These are phyloP conservation scores for Xylaria castorea DNA, from an alignment of 495 filamentous ascomycete genomes.

Conservation along the genomic window DNA sequence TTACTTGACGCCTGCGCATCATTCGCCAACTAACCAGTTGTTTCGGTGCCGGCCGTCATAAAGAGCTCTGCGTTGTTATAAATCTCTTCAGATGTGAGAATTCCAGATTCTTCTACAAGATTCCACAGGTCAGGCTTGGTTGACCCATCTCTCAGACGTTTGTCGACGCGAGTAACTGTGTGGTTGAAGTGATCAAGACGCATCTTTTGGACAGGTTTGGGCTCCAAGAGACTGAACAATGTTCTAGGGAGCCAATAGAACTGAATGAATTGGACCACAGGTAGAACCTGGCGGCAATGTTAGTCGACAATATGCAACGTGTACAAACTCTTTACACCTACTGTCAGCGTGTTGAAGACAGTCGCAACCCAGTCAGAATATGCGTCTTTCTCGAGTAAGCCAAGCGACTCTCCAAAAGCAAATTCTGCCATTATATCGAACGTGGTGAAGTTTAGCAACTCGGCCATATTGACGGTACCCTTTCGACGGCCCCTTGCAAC, in stretches of 20 bases:
- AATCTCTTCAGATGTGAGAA: conserved; percentile 17
- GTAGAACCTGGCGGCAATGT: conserved; percentile 11
- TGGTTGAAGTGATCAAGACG: conserved; percentile 25
- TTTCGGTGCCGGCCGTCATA: conserved; percentile 26
- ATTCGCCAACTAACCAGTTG: conserved; percentile 9
- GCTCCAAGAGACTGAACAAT: conserved; percentile 12
- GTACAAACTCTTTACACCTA: background rate
- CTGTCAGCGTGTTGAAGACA: conserved; percentile 20
- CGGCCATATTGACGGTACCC: conserved; percentile 43
- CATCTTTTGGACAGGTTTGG: conserved; percentile 12
- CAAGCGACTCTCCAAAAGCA: conserved; percentile 55
- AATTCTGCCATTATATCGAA: conserved; percentile 60
- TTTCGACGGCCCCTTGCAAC: conserved; percentile 28
- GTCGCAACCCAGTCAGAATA: conserved; percentile 25
- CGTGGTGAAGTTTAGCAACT: conserved; percentile 44
- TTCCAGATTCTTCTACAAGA: conserved; percentile 18
- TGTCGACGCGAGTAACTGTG: conserved; percentile 22
- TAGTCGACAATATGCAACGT: background rate
- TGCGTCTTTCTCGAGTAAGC: conserved; percentile 40
- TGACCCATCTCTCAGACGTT: conserved; percentile 18
- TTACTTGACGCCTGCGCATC: background rate
- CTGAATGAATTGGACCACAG: conserved; percentile 19
- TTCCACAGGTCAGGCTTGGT: conserved; percentile 23
- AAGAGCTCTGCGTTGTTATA: conserved; percentile 26
- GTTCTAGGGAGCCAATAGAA: conserved; percentile 17